Evolutionary conservation across 2,329 filamentous ascomycete species (phyloP).

Genomic region (Fulvia fulva): DNA sequence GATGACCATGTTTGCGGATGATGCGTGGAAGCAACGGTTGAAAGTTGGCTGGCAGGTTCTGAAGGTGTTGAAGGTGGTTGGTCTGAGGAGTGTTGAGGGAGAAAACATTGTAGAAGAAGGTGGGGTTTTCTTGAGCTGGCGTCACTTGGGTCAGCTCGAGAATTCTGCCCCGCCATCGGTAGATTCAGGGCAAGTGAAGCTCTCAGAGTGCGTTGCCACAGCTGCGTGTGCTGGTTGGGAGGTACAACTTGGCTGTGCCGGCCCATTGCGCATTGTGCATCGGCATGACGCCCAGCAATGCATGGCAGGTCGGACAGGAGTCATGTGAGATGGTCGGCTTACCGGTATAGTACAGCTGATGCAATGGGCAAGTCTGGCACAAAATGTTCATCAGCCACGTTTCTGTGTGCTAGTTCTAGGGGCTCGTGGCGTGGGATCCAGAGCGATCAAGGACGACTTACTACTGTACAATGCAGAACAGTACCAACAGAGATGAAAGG

Average conservation of each 20-base stretch:
- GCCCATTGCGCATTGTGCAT: background rate
- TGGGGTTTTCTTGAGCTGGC: background rate
- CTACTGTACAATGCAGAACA: background rate
- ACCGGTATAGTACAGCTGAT: background rate
- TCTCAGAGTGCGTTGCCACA: background rate
- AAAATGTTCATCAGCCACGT: background rate
- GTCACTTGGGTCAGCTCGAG: background rate
- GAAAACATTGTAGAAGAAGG: background rate
- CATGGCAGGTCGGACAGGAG: background rate
- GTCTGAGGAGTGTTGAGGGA: slow-evolving; percentile 11
- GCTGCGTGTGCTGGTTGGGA: background rate
- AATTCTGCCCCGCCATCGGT: too few relatives aligned
- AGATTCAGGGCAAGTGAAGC: background rate
- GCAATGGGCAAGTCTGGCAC: background rate
- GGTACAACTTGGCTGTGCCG: background rate
- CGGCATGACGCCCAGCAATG: background rate
- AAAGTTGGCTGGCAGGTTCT: slow-evolving; percentile 36
- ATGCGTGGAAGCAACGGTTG: slow-evolving; percentile 56
- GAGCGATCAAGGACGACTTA: background rate
- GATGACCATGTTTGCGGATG: slow-evolving; percentile 70
- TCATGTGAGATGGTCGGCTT: background rate
- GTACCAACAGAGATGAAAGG: background rate
- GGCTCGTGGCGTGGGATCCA: background rate
- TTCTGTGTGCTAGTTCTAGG: background rate
- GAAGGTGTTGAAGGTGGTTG: slow-evolving; percentile 26